Conservation (phyloP, 768 basidiomycete genomes). For the Mycena olivaceomarginata region DNA sequence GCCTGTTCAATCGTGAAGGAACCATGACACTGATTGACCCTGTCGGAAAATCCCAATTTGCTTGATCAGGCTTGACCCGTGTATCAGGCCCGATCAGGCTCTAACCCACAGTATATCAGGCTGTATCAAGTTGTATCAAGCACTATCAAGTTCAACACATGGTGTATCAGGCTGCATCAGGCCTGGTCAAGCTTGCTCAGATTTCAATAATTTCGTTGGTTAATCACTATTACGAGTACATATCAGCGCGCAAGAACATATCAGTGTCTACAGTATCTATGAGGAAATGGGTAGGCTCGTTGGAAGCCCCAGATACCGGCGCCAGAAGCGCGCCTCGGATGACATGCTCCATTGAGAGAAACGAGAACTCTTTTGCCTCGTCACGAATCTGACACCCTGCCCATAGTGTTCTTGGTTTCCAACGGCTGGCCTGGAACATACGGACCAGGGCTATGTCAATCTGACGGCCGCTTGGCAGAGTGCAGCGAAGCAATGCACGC, state of each 20-base stretch:
- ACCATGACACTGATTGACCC: slow-evolving; percentile 34
- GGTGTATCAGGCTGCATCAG: too few species aligned
- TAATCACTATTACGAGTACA: too few species aligned
- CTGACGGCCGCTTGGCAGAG: slow-evolving; percentile 11
- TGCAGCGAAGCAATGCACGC: slow-evolving; percentile 29
- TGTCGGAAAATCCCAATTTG: too few species aligned
- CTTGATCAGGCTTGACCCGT: too few species aligned
- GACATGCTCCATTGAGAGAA: too few species aligned
- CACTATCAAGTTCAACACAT: too few species aligned
- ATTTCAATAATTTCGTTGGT: too few species aligned
- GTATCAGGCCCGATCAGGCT: too few species aligned
- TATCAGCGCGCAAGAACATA: too few species aligned
- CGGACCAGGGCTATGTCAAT: slow-evolving; percentile 34
- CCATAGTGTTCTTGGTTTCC: slow-evolving; percentile 40
- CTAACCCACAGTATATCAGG: too few species aligned
- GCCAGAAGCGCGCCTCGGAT: slow-evolving; percentile 35
- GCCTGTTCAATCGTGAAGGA: slow-evolving; percentile 20
- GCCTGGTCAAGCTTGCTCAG: too few species aligned
- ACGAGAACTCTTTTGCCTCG: slow-evolving; percentile 22
- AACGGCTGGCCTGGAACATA: slow-evolving; percentile 26
- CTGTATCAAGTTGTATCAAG: too few species aligned
- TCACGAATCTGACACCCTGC: slow-evolving; percentile 32
- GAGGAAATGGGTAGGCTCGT: slow-evolving; percentile 23
- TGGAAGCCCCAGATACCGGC: neutral
- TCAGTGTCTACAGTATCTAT: slow-evolving; percentile 35